phyloP scores from a whole-genome alignment of 805 yeast species.

The Suhomyces xylopsoci region DNA sequence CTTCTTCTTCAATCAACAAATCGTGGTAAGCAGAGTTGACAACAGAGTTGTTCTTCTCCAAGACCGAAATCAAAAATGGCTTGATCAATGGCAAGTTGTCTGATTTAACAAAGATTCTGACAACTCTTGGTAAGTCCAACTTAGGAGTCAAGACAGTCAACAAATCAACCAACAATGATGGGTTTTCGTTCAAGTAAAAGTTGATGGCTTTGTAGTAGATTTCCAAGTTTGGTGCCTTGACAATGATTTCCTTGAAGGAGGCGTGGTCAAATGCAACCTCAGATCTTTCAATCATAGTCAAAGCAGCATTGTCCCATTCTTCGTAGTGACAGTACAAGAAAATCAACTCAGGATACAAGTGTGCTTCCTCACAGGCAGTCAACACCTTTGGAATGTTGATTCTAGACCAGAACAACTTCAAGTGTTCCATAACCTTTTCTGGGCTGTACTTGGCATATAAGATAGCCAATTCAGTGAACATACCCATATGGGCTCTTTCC shows the following conservation, averaged over 20 bases:
- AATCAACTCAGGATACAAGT: slow-evolving; percentile 92
- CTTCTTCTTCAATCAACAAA: slow-evolving; percentile 92
- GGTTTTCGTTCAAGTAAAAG: slow-evolving; percentile 90
- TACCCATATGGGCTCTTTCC: slow-evolving; percentile 99
- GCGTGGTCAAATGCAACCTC: slow-evolving; percentile 91
- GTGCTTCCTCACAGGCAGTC: slow-evolving; percentile 89
- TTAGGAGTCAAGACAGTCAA: slow-evolving; percentile 82
- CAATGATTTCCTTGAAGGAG: slow-evolving; percentile 90
- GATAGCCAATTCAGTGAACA: slow-evolving; percentile 95
- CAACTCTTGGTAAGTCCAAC: slow-evolving; percentile 91
- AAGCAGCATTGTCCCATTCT: slow-evolving; percentile 98
- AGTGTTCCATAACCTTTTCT: slow-evolving; percentile 88
- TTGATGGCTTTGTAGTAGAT: slow-evolving; percentile 96
- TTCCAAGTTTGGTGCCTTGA: slow-evolving; percentile 93
- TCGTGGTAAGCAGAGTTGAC: slow-evolving; percentile 96
- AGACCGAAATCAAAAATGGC: slow-evolving; percentile 89
- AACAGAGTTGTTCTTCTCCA: slow-evolving; percentile 83
- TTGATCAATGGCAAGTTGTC: slow-evolving; percentile 95
- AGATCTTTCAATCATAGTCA: slow-evolving; percentile 93
- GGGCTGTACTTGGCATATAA: slow-evolving; percentile 90
- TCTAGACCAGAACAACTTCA: slow-evolving; percentile 97
- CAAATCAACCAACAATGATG: slow-evolving; percentile 83
- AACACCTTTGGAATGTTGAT: slow-evolving; percentile 96
- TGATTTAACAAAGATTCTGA: slow-evolving; percentile 88
- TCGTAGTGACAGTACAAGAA: slow-evolving; percentile 97